Evolutionary conservation across 2,329 filamentous ascomycete species (phyloP), one percentile per base, ranked within the genome.

Genomic region (Eurotiales sp.): DNA sequence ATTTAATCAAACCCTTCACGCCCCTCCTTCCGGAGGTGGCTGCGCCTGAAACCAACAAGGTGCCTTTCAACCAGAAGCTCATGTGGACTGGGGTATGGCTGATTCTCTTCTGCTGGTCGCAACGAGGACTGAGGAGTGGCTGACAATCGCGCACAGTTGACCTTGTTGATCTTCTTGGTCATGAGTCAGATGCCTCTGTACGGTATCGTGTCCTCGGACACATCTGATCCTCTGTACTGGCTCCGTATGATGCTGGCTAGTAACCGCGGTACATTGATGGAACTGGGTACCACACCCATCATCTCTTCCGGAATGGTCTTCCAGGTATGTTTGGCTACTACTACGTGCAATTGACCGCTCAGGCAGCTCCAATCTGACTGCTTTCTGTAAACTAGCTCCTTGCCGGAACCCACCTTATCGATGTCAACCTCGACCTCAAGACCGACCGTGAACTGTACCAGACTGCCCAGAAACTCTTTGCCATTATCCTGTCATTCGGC

Each of bases 291-390:
- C 65, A 96, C 93, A 21, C 95, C 95, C 65, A 99, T 99, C 75
- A 97, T 99, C 77, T 96, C 93, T 55, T 97, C 93, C 32, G 93
- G 93, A 76, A 99, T 99, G 93, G 90, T 99, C 68, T 99, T 99
- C 85, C 93, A 99, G 75, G 75, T 78, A 72, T 57, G 68, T 52
- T 12, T 27, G 14, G 10, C 1, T 39, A 4, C 8, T 7, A n/a
- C 19, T 29, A 32, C 14, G 10, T 30, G 40, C 32, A 45, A 45
- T 22, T 39, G 10, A 25, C 17, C 4, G n/a, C 12, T 17, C n/a
- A n/a, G n/a, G n/a, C n/a, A n/a, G n/a, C n/a, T n/a, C n/a, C 14
- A 29, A 47, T 36, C n/a, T 40, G n/a, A 47, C 15, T 11, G 8
- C 6, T 21, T 8, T 5, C 17, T 37, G 27, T 52, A 36, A 30